These are phyloP conservation scores for Trichoderma pleuroti DNA, from an alignment of 2,329 filamentous ascomycete genomes.

Conservation along the genomic window DNA sequence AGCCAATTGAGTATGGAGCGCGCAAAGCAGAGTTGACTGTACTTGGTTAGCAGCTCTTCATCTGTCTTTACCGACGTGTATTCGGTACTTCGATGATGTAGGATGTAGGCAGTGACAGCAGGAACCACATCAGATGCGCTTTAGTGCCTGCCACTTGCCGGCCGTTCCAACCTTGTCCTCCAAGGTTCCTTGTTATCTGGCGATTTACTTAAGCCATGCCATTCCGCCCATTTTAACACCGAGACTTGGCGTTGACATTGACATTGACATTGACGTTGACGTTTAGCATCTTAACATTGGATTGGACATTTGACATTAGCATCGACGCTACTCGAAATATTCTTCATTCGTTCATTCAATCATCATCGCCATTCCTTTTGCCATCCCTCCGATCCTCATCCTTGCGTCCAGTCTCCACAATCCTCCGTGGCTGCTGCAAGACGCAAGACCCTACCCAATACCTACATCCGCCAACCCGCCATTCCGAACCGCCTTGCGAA, in stretches of 20 bases:
- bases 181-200: not conserved
- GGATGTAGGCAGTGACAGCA: not conserved
- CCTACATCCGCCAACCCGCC: not conserved
- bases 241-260: not conserved
- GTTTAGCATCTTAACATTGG: not conserved
- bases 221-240: not conserved
- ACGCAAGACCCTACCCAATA: not conserved
- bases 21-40: not conserved
- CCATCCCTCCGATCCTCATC: not conserved
- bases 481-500: not conserved
- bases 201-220: conserved; percentile 4
- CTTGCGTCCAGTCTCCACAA: not conserved
- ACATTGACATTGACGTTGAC: not conserved
- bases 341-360: not conserved
- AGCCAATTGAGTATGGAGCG: not conserved
- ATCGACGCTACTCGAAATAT: not conserved
- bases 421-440: not conserved
- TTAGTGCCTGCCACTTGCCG: conserved; percentile 8
- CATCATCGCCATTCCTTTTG: not conserved
- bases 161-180: not conserved
- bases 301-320: not conserved
- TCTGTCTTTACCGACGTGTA: not conserved
- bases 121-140: not conserved
- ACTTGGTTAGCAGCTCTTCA: not conserved
- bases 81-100: not conserved